Percentiles rank a stretch among this genome's conserved stretches.
Conservation (phyloP, 768 basidiomycete species). For the Kwoniella mangroviensis region DNA sequence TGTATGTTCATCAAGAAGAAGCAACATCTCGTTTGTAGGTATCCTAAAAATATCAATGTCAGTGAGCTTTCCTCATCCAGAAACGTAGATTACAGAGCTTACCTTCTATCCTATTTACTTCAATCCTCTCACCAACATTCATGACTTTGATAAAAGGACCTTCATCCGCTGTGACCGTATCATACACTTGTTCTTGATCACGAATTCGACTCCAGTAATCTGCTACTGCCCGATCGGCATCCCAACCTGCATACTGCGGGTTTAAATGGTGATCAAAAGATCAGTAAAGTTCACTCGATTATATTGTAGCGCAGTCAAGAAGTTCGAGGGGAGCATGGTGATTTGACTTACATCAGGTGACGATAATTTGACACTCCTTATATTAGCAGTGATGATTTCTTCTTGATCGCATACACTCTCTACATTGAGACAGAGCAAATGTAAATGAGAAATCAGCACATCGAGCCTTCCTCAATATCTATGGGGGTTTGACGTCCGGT, state of each 20-base stretch:
- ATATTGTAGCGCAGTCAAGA: neutral
- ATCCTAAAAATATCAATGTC: constrained; percentile 37
- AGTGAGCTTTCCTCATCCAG: neutral
- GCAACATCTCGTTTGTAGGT: constrained; percentile 80
- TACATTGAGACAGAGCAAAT: constrained; percentile 53
- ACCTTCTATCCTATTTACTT: constrained; percentile 69
- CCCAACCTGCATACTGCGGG: constrained; percentile 83
- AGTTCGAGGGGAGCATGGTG: neutral
- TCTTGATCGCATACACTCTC: constrained; percentile 90
- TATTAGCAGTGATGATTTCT: constrained; percentile 91
- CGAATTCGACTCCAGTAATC: constrained; percentile 90
- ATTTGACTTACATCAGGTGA: constrained; percentile 81
- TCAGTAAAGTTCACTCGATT: neutral
- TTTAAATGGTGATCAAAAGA: neutral
- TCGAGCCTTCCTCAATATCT: no score
- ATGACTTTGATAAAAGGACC: constrained; percentile 94
- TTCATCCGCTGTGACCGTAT: constrained; percentile 85
- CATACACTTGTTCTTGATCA: constrained; percentile 84
- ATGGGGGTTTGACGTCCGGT: neutral
- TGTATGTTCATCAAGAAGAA: constrained; percentile 99
- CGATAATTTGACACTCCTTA: constrained; percentile 94
- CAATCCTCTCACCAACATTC: constrained; percentile 96
- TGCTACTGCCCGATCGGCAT: constrained; percentile 85
- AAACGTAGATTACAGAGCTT: constrained; percentile 7
- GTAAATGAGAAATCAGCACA: no score